Evolutionary conservation across 75 land plant genomes (phyloP).

Genomic region (Larix kaempferi): DNA sequence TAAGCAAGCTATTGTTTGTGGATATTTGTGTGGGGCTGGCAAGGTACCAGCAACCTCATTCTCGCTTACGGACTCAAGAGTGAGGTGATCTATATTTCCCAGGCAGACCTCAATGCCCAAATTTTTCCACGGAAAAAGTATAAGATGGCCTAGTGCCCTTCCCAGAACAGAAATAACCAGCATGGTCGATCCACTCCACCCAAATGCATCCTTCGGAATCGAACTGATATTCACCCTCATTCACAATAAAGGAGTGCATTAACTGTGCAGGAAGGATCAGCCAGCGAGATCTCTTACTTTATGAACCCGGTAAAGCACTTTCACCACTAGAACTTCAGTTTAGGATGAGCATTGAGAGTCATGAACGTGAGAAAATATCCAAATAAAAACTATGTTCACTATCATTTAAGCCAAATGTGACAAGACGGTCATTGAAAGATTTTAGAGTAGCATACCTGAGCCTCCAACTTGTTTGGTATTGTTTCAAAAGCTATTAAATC

Average conservation of each 20-base stretch:
- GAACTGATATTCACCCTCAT: not conserved
- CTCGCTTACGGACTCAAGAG: no score
- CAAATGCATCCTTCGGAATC: no score
- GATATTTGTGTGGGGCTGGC: no score
- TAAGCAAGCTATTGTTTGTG: no score
- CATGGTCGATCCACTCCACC: no score
- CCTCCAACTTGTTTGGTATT: constrained; percentile 89
- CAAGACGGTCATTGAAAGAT: not conserved
- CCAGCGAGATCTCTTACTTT: not conserved
- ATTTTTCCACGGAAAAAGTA: no score
- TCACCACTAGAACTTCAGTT: not conserved
- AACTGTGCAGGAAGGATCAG: not conserved
- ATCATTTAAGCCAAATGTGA: not conserved
- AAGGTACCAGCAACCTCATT: no score
- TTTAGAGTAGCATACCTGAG: constrained; percentile 63
- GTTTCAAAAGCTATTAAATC: constrained; percentile 97
- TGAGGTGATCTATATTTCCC: no score
- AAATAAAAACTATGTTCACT: not conserved
- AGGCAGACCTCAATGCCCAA: no score
- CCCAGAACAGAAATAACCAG: no score
- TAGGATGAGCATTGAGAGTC: not conserved
- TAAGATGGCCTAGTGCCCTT: no score
- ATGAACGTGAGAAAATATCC: not conserved
- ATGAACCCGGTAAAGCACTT: not conserved
- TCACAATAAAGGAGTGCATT: not conserved